phyloP scores from a whole-genome alignment of 1,284 basidiomycete species.

The Austroboletus novae-zelandiae region DNA sequence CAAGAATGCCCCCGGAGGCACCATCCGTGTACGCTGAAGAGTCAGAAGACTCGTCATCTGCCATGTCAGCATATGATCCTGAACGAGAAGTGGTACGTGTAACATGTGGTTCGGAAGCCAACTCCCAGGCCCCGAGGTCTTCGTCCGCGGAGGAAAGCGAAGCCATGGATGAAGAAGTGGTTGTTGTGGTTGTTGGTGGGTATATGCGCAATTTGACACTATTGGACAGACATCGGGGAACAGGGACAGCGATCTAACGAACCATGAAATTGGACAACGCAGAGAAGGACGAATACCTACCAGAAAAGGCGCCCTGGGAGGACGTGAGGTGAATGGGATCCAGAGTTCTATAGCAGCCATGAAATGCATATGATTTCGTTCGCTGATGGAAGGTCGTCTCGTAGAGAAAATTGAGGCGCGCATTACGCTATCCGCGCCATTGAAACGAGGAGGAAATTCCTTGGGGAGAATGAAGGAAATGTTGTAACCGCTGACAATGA shows the following conservation, averaged over 20 bases:
- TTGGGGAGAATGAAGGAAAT: constrained; percentile 76
- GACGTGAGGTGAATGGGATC: constrained; percentile 65
- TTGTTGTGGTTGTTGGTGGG: constrained; percentile 44
- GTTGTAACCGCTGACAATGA: constrained; percentile 72
- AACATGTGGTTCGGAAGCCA: constrained; percentile 74
- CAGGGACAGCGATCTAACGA: constrained; percentile 65
- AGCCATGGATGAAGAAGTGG: constrained; percentile 59
- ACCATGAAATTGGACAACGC: constrained; percentile 4
- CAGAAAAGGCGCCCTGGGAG: constrained; percentile 67
- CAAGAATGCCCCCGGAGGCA: constrained; percentile 57
- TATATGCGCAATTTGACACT: constrained; percentile 70
- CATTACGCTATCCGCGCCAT: constrained; percentile 33
- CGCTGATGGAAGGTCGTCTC: constrained; percentile 53
- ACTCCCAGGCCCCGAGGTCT: constrained; percentile 65
- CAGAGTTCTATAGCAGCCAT: constrained; percentile 76
- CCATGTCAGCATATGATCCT: constrained; percentile 63
- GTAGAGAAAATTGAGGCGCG: constrained; percentile 36
- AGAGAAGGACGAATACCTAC: constrained; percentile 39
- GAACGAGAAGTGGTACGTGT: constrained; percentile 54
- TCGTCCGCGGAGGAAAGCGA: constrained; percentile 74
- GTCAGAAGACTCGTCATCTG: constrained; percentile 79
- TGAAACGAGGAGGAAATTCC: constrained; percentile 53
- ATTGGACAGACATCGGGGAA: constrained; percentile 74
- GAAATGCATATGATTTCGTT: constrained; percentile 60
- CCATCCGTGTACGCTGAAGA: constrained; percentile 51